Evolutionary conservation across 345 rosid species (phyloP).

Genomic region (Eucalyptus melliodora): DNA sequence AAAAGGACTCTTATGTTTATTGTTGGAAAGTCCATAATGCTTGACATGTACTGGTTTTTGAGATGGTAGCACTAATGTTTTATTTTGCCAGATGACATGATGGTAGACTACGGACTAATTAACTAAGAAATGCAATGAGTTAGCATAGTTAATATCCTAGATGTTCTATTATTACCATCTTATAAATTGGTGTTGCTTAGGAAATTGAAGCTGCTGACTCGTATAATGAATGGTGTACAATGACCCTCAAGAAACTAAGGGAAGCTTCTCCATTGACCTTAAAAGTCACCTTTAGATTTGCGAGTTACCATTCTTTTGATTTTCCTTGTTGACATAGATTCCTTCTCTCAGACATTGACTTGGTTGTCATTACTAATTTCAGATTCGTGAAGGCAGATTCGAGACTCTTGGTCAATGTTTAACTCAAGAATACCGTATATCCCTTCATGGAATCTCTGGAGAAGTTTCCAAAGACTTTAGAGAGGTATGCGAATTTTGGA

Average conservation of each 20-base stretch:
- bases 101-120: neutral
- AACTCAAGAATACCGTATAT: conserved; percentile 61
- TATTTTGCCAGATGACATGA: neutral
- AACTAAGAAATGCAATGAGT: neutral
- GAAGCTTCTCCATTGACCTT: conserved; percentile 92
- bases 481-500: conserved; percentile 31
- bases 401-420: conserved; percentile 79
- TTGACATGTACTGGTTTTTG: neutral
- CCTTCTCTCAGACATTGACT: neutral
- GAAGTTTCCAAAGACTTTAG: too few relatives aligned
- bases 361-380: neutral
- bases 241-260: conserved; percentile 37
- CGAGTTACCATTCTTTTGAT: conserved; percentile 9
- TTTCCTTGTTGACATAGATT: too few relatives aligned
- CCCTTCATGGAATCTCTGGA: conserved; percentile 6
- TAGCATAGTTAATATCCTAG: neutral
- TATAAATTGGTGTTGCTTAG: conserved; percentile 3
- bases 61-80: neutral
- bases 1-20: neutral
- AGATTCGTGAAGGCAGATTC: conserved; percentile 88
- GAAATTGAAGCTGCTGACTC: conserved; percentile 44
- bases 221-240: conserved; percentile 44
- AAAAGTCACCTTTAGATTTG: conserved; percentile 71
- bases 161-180: neutral
- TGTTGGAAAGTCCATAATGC: neutral